Evolutionary conservation across 2,329 filamentous ascomycete genomes (phyloP), one percentile per base, ranked within the genome.

Genomic region (Rhytidhysteron rufulum): DNA sequence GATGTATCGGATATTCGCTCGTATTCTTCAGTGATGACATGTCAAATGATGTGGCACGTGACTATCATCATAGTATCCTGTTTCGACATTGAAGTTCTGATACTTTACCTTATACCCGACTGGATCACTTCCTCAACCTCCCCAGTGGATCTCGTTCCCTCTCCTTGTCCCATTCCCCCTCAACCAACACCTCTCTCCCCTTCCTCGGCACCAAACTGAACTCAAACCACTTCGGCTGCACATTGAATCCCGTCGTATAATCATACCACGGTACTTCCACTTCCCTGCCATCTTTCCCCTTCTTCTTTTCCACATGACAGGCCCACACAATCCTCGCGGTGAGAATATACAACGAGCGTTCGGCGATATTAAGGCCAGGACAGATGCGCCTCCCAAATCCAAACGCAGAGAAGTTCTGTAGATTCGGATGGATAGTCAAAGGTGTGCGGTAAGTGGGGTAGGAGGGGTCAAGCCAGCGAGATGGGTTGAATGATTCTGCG

Each of bases 401-500:
- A 18, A 51, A 50, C 3, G 39, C 27, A 13, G 48, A 35, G 32
- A 39, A 50, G 6, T 43, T 42, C 17, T 41, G 39, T 5, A 44
- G 36, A 17, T 39, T 47, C 1, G 47, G 50, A 16, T 41, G 47
- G 16, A 40, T 33, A 1, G 39, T 44, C 2, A 53, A 15, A 1
- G 49, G 49, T 20, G 45, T 42, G 15, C 34, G 29, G 37, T 47
- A 51, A 3, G 47, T 45, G 1, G 49, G 47, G 5, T 39, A 51
- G 8, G 29, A 18, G 0, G 47, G 43, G 18, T 42, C 27, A 4
- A 83, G 70, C 63, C 75, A 83, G 24, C 79, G 73, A 44, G 79
- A 76, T 0, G 80, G 78, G 15, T 67, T 72, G 63, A 72, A 83
- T 49, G 62, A 69, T 37, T 82, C 77, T 5, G 76, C 72, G 49